Evolutionary conservation across 768 basidiomycete genomes (phyloP), one percentile per base, ranked within the genome.

Genomic region (Tylopilus plumbeoviolaceoides): DNA sequence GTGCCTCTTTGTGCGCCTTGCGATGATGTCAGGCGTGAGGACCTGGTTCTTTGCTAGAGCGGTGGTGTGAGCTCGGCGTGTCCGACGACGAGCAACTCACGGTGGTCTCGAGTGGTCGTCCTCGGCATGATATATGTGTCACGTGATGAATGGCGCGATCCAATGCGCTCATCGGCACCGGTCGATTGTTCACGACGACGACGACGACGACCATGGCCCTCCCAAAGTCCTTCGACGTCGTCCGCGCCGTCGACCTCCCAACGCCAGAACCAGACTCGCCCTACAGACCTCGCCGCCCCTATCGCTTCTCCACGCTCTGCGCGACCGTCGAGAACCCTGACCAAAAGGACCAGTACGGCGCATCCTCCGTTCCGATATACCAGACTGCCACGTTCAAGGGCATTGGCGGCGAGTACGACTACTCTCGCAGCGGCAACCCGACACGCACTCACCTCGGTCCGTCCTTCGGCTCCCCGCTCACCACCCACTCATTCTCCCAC

Each of bases 341-440:
- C 50, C 88, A 87, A 72, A 95, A 95, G 70, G 95, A 99, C 72
- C 95, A 98, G 73, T 88, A 94, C 68, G 94, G 94, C 18, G 85
- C 91, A 54, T 92, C 89, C 60, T 89, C 88, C 7, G 92, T 98
- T 1, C 97, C 97, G 20, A 98, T 99, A 71, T 99, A 98, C 72
- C 97, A 98, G 73, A 89, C 93, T 1, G 84, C 97, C 8, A 99
- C 97, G 0, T 98, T 99, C 83, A 98, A 98, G 74, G 97, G 95
- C 43, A 74, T 95, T 40, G 79, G 78, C 17, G 90, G 88, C 47
- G 81, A 86, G 62, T 99, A 94, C 66, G 95, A 98, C 72, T 99
- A 98, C 72, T 80, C 89, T 12, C 79, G 97, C 55, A 93, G 91
- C 63, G 97, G 97, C 28, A 99, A 99, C 70, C 97, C 97, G 3